These are phyloP conservation scores for Dimargaris verticillata DNA, from an alignment of 192 early-diverging fungal species.

Conservation along the genomic window DNA sequence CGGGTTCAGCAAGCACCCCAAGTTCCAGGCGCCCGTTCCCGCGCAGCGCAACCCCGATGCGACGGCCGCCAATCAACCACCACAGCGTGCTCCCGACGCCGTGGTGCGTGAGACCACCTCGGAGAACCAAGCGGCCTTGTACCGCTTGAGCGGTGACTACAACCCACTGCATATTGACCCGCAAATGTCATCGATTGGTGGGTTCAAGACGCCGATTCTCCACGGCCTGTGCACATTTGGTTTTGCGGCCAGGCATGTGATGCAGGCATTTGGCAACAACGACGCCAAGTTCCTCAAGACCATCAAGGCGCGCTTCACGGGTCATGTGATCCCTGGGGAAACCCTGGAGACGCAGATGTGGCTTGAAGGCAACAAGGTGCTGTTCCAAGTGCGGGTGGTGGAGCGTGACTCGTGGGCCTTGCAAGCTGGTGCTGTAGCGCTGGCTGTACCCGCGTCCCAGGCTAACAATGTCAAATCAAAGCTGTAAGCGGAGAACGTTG, in stretches of 20 bases:
- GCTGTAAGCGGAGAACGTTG: not conserved
- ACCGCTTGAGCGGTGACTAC: conserved; percentile 87
- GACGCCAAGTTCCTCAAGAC: conserved; percentile 50
- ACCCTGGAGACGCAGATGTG: conserved; percentile 96
- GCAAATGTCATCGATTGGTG: conserved; percentile 78
- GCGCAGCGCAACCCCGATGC: conserved; percentile 51
- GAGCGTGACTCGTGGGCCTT: conserved; percentile 86
- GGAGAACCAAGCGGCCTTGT: conserved; percentile 87
- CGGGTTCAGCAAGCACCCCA: conserved; percentile 70
- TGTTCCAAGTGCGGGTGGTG: conserved; percentile 88
- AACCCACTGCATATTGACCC: conserved; percentile 99
- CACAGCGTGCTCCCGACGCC: conserved; percentile 71
- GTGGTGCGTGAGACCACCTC: conserved; percentile 69
- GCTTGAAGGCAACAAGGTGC: conserved; percentile 59
- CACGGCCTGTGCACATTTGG: conserved; percentile 93
- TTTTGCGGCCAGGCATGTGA: conserved; percentile 78
- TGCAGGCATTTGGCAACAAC: conserved; percentile 53
- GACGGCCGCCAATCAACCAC: conserved; percentile 61
- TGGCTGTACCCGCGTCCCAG: conserved; percentile 30
- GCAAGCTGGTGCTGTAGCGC: conserved; percentile 81
- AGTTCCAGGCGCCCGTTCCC: conserved; percentile 16
- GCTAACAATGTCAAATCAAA: conserved; percentile 5
- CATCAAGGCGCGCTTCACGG: conserved; percentile 83
- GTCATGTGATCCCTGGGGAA: conserved; percentile 88
- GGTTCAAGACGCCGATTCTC: conserved; percentile 91